These are phyloP conservation scores for Fusarium sp. DNA, from an alignment of 2,329 filamentous ascomycete species.

Conservation along the genomic window DNA sequence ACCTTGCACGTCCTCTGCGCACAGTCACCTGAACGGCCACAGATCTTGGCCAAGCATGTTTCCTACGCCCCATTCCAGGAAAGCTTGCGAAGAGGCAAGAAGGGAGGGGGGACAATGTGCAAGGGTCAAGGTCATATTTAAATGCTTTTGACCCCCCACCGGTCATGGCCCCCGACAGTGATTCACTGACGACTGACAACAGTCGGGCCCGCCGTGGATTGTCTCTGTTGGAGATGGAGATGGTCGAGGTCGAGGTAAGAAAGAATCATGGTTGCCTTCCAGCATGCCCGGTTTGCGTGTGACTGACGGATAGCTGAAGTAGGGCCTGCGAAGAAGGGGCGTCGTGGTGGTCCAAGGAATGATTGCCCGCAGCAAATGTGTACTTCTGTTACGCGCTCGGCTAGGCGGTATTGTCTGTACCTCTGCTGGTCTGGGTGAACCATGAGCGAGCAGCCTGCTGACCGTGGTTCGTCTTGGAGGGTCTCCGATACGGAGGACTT, in stretches of 20 bases:
- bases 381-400: background rate
- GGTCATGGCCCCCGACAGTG: background rate
- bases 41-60: background rate
- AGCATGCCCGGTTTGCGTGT: slow-evolving; percentile 25
- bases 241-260: slow-evolving; percentile 17
- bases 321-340: slow-evolving; percentile 2
- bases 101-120: slow-evolving; percentile 26
- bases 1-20: background rate
- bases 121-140: slow-evolving; percentile 35
- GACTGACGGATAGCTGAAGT: slow-evolving; percentile 27
- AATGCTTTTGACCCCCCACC: slow-evolving; percentile 20
- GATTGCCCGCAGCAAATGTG: slow-evolving; percentile 11
- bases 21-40: background rate
- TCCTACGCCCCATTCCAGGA: background rate
- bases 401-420: slow-evolving; percentile 10
- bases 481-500: background rate
- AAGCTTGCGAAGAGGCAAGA: slow-evolving; percentile 21
- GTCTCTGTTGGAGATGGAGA: background rate
- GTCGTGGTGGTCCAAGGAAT: background rate
- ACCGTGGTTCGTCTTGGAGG: background rate
- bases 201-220: background rate
- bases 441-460: background rate
- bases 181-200: background rate
- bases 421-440: background rate
- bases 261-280: slow-evolving; percentile 2